Evolutionary conservation across 2,329 filamentous ascomycete species (phyloP).

Genomic region (Gremmenia infestans): DNA sequence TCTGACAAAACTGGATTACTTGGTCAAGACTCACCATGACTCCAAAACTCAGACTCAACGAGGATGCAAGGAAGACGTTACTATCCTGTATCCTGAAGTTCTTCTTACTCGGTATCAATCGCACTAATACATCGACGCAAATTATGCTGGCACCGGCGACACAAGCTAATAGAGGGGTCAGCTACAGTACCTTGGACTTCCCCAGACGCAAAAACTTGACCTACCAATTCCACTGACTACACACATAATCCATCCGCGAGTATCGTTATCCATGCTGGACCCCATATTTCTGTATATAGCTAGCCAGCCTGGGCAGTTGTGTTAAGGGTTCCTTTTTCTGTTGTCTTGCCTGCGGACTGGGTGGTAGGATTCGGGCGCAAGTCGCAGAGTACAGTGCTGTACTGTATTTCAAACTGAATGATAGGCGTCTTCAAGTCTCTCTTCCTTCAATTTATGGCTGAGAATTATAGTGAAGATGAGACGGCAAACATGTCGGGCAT

Average conservation of each 20-base stretch:
- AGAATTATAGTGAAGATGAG: too few species aligned
- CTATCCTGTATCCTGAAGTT: constrained; percentile 87
- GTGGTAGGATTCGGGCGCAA: neutral
- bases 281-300: neutral
- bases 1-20: neutral
- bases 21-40: constrained; percentile 68
- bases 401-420: neutral
- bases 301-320: neutral
- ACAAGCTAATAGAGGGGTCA: constrained; percentile 42
- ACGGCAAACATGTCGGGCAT: too few species aligned
- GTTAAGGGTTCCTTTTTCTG: neutral
- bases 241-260: constrained; percentile 89
- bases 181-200: neutral
- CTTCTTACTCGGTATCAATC: constrained; percentile 64
- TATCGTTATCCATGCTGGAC: constrained; percentile 63
- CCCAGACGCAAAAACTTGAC: constrained; percentile 27
- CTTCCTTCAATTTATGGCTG: too few species aligned
- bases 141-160: constrained; percentile 77
- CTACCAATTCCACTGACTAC: constrained; percentile 70
- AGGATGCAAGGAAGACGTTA: constrained; percentile 80
- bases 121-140: constrained; percentile 75
- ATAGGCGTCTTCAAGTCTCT: too few species aligned
- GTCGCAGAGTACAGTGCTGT: neutral
- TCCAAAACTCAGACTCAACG: constrained; percentile 87
- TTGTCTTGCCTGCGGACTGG: neutral